Base-by-base conservation (phyloP, 805 yeast genomes). In the Metahyphopichia silvanorum region DNA sequence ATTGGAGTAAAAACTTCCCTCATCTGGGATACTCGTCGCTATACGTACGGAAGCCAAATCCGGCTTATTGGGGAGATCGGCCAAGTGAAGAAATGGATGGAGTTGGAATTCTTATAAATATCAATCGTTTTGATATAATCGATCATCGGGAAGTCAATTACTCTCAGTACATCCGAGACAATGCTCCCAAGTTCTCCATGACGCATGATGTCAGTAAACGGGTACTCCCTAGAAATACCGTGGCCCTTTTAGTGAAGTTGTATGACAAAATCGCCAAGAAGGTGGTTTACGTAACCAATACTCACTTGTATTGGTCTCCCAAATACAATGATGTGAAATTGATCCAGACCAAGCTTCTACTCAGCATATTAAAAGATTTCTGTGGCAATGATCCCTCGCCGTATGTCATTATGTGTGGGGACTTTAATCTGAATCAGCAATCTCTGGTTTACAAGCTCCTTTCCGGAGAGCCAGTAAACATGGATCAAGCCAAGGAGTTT, bases 301-400 rank as follows among this genome's bases (percentile, higher is more conserved):
- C 83, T 0, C 84, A 78, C 49, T 53, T 78, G 7, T 78, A 78
- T 44, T 78, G 84, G 84, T 46, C 49, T 25, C 57, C 57, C 1
- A 69, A 71, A 40, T 69, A 60, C 31, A 66, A 70, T 29, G 79
- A 76, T 42, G 78, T 77, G 14, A 77, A 75, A 43, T 55, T 76
- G 6, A 46, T 75, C 26, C 84, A 78, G 44, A 62, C 76, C 11
- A 66, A 71, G 51, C 53, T 74, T 8, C 32, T 51, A 6, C 33
- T 51, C n/a, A 40, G 37, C 24, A 40, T 36, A 12, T 32, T 51
- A 12, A 6, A 31, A 10, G 31, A 43, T 6, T 42, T 39, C 31
- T 37, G 44, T 5, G 35, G 22, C 15, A 12, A 11, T 4, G 30
- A 22, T 7, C 11, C 33, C 10, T 7, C 23, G 39, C 29, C 55